Conservation (phyloP, 176 grass and related monocot genomes). For the Oryza glaberrima region DNA sequence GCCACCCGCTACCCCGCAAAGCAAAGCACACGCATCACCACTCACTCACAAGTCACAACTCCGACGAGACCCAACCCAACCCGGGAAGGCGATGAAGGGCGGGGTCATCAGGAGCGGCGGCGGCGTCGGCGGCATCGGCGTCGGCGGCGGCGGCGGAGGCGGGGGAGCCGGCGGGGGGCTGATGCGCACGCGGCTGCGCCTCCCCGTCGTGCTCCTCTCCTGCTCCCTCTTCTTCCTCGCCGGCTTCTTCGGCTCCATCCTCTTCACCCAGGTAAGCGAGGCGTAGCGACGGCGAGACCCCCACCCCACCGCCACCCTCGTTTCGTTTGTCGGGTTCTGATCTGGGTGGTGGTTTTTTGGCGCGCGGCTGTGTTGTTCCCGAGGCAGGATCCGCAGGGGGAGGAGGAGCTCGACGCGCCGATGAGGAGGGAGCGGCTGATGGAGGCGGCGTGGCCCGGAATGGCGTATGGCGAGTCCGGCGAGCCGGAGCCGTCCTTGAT, state of each 20-base stretch:
- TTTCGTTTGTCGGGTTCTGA: conserved; percentile 13
- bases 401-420: conserved; percentile 47
- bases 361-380: neutral
- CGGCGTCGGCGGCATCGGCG: too few species aligned
- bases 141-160: neutral
- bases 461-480: conserved; percentile 71
- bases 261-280: conserved; percentile 62
- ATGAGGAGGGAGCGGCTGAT: conserved; percentile 52
- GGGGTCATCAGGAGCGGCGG: conserved; percentile 24
- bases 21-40: conserved; percentile 3
- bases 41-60: too few species aligned
- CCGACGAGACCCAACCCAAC: neutral
- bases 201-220: conserved; percentile 72
- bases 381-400: conserved; percentile 49
- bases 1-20: conserved; percentile 6
- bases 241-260: conserved; percentile 79
- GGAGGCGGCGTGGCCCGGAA: conserved; percentile 55
- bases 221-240: conserved; percentile 92
- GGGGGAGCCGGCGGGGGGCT: conserved; percentile 42
- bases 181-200: conserved; percentile 62
- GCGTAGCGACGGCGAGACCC: neutral
- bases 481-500: conserved; percentile 50
- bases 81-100: conserved; percentile 38
- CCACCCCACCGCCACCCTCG: neutral
- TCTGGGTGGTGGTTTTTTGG: conserved; percentile 7